Base-by-base conservation (phyloP, 2,329 filamentous ascomycete genomes). In the Cytospora schulzeri region DNA sequence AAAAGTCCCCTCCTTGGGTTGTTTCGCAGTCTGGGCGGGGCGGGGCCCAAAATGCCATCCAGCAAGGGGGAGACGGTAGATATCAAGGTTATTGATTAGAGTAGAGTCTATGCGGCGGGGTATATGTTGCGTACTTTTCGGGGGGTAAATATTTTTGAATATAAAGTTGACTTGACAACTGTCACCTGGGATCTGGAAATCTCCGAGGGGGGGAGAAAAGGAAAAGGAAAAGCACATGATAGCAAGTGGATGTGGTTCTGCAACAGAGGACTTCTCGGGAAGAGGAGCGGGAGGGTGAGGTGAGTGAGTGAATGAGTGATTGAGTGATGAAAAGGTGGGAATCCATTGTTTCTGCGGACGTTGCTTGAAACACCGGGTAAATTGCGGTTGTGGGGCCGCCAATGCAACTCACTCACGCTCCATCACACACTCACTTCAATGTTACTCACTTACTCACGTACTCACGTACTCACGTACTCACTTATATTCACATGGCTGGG, bases 331-430 rank as follows among this genome's bases (percentile, higher is more conserved):
- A 33, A 29, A 45, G 35, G 59, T 41, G 28, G 35, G 14, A 61
- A 29, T n/a, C 26, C 29, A 22, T 24, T 41, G 7, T 19, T 19
- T 17, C 4, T 45, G 45, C 22, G 45, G 45, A 17, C 14, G 59
- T 52, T 22, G 22, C 45, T 24, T 53, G 50, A 56, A 53, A 53
- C 60, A 45, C 52, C 60, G 55, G 60, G 55, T 62, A 62, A 56
- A 62, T 62, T 62, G 60, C 48, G n/a, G 38, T 22, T 56, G 60
- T 62, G 60, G 60, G 55, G 60, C 55, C 38, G 12, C 41, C 38
- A 29, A 33, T 61, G 51, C 45, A 33, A 56, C 59, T 55, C n/a
- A n/a, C n/a, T 31, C 29, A 31, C 29, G 4, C 29, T 5, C 29
- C 29, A 31, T 31, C 4, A 5, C 29, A 31, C 29, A 9, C 4